Base-by-base conservation (phyloP, 441 rosid species). In the Cnidoscolus chayamansa region DNA sequence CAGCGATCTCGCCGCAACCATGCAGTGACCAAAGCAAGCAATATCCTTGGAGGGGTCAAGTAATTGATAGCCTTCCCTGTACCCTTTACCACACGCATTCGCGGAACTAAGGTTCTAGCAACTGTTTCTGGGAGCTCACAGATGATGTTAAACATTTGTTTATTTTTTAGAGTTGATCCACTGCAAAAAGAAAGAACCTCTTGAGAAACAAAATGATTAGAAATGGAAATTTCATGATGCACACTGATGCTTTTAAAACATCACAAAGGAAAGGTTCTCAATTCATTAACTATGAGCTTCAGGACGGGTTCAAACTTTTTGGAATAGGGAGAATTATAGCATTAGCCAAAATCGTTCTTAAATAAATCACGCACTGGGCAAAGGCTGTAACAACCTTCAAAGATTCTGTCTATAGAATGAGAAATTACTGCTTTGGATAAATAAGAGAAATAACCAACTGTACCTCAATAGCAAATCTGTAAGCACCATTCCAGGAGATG, bases 401-500 rank as follows among this genome's bases (percentile, higher is more conserved):
- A 17, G 57, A 47, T 30, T 17, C 55, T 17, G 15, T 49, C 61
- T 17, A 12, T 9, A 65, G 8, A 68, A 50, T 47, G 35, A 67
- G 59, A 56, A 7, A 30, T 12, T 68, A n/a, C 45, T 16, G n/a
- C n/a, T 1, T 12, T 25, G n/a, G 4, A 59, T 37, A 30, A 53
- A 45, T 20, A n/a, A 68, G 5, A 48, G 17, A 78, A 50, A 50
- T 40, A 17, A 67, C 10, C 17, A 65, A 65, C 50, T 35, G 32
- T 81, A 88, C 97, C 98, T 93, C 73, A 90, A 80, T 63, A 93
- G 93, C 65, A 93, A 84, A 32, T 93, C 96, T 0, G 97, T 93
- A 32, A 91, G 91, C 76, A 93, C 98, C 97, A 93, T 91, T 75
- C 98, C 98, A 0, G 97, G 98, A 37, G 98, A 93, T 58, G 98